These are phyloP conservation scores for Backusella luteola DNA, from an alignment of 192 early-diverging fungal genomes.

Conservation along the genomic window DNA sequence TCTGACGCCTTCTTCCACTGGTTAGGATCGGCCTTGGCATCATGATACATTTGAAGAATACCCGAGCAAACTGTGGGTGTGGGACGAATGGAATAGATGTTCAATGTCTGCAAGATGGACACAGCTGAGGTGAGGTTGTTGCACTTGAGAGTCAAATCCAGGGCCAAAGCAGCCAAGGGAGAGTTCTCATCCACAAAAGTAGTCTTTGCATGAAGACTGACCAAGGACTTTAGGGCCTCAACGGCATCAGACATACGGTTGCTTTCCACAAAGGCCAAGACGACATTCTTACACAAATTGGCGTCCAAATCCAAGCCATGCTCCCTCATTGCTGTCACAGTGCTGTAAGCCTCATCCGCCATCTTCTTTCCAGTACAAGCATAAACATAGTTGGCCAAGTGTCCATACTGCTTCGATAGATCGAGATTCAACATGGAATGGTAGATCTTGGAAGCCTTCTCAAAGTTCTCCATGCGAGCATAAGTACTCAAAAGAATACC, in stretches of 20 bases:
- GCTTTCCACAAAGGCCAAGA: neutral
- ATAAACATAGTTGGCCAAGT: slow-evolving; percentile 27
- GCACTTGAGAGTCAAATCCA: neutral
- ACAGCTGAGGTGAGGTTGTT: slow-evolving; percentile 6
- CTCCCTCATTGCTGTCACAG: slow-evolving; percentile 15
- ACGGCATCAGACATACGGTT: neutral
- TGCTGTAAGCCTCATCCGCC: slow-evolving; percentile 3
- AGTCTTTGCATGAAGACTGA: neutral
- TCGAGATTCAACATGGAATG: slow-evolving; percentile 15
- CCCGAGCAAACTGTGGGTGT: neutral
- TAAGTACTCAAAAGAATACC: slow-evolving; percentile 23
- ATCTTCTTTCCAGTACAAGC: slow-evolving; percentile 12
- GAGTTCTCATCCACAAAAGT: neutral
- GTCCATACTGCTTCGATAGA: slow-evolving; percentile 28
- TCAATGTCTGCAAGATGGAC: slow-evolving; percentile 14
- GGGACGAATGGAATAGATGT: slow-evolving; percentile 1
- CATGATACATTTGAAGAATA: slow-evolving; percentile 10
- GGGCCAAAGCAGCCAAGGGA: neutral
- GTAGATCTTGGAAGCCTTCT: slow-evolving; percentile 13
- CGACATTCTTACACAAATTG: slow-evolving; percentile 14
- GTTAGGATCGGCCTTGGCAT: neutral
- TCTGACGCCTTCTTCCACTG: neutral
- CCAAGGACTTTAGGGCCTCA: neutral
- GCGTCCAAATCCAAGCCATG: slow-evolving; percentile 27
- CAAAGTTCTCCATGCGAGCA: slow-evolving; percentile 11